Evolutionary conservation across 495 filamentous ascomycete genomes (phyloP).

Genomic region (Trichocladium antarcticum): DNA sequence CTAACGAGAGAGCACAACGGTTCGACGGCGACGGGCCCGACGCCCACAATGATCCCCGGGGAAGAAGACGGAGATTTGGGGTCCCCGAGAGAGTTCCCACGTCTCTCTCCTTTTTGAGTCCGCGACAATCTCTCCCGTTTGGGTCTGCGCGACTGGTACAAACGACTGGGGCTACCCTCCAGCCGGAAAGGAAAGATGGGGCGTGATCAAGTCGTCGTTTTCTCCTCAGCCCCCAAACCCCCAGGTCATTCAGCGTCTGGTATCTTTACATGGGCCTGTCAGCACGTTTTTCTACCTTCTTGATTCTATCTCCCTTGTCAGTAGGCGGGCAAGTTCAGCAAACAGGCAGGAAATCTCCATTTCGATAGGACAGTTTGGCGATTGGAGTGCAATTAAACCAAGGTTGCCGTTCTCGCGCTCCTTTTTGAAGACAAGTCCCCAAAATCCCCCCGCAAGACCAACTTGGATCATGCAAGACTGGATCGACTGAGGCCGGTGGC

Average conservation of each 20-base stretch:
- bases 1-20: background rate
- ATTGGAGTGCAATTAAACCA: constrained; percentile 37
- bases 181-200: background rate
- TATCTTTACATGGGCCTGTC: constrained; percentile 14
- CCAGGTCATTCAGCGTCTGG: background rate
- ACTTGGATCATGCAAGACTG: background rate
- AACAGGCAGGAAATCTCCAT: constrained; percentile 28
- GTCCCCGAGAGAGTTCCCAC: background rate
- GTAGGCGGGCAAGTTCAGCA: constrained; percentile 26
- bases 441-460: background rate
- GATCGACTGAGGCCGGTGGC: too few relatives aligned
- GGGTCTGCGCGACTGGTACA: background rate
- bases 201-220: background rate
- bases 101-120: background rate
- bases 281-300: constrained; percentile 27
- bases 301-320: constrained; percentile 19
- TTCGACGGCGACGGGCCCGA: constrained; percentile 5
- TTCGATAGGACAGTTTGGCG: constrained; percentile 33
- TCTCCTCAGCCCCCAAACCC: background rate
- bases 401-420: constrained; percentile 3
- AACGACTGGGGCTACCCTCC: background rate
- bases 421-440: background rate
- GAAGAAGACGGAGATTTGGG: background rate
- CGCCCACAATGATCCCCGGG: background rate
- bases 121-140: background rate